Percentiles rank a stretch among this genome's conserved stretches.
These are phyloP conservation scores for Panaeolus papilionaceus DNA, from an alignment of 768 basidiomycete species.

Conservation along the genomic window DNA sequence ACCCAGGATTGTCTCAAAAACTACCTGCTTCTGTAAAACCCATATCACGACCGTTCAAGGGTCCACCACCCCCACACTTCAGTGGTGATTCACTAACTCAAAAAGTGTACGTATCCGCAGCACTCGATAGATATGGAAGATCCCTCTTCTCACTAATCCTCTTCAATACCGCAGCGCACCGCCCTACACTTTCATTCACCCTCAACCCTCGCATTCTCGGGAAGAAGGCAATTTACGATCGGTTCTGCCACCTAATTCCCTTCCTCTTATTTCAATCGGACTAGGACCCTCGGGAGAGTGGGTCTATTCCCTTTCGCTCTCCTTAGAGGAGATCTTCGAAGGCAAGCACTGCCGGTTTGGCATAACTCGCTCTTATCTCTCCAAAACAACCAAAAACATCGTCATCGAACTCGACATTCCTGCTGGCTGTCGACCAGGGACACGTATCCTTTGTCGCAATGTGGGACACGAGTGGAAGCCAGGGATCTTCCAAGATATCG, in stretches of 20 bases:
- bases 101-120: constrained; percentile 14
- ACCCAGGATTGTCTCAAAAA: constrained; percentile 12
- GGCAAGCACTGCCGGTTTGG: constrained; percentile 64
- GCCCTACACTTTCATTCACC: constrained; percentile 19
- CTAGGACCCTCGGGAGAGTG: constrained; percentile 60
- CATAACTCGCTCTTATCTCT: constrained; percentile 61
- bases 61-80: constrained; percentile 1
- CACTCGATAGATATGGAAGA: background rate
- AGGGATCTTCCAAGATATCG: constrained; percentile 66
- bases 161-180: constrained; percentile 15
- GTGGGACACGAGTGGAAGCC: constrained; percentile 70
- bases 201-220: constrained; percentile 15
- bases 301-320: constrained; percentile 67
- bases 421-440: constrained; percentile 66
- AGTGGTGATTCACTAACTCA: constrained; percentile 7
- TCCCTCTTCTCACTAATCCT: constrained; percentile 8
- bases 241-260: constrained; percentile 36
- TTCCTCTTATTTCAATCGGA: constrained; percentile 48
- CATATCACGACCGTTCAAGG: constrained; percentile 19
- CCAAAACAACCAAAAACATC: constrained; percentile 55
- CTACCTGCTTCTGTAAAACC: constrained; percentile 20
- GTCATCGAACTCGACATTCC: constrained; percentile 66
- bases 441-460: constrained; percentile 63
- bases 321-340: constrained; percentile 65
- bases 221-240: constrained; percentile 8